Percentiles rank a stretch among this genome's conserved stretches.
Evolutionary conservation across 306 rosid genomes (phyloP).

Genomic region (Abrus precatorius): DNA sequence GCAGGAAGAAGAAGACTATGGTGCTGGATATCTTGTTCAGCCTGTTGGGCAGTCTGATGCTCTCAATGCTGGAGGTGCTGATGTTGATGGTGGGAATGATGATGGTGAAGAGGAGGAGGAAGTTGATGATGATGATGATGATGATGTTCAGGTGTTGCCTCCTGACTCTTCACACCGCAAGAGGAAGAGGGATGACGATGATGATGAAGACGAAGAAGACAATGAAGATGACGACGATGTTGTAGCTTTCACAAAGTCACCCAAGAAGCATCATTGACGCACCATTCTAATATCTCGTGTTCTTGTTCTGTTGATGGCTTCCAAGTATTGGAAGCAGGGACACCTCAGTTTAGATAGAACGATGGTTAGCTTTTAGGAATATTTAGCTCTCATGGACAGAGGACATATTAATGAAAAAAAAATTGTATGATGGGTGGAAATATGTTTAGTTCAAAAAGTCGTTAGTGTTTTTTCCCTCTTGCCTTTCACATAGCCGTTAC

Average conservation of each 20-base stretch:
- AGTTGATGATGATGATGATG: constrained; percentile 67
- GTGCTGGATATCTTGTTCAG: constrained; percentile 84
- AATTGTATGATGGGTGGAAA: constrained; percentile 65
- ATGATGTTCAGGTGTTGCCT: constrained; percentile 70
- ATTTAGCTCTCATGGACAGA: constrained; percentile 64
- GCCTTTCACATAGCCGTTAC: constrained; percentile 73
- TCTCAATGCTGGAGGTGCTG: constrained; percentile 61
- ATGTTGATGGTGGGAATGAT: constrained; percentile 63
- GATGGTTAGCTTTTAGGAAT: constrained; percentile 64
- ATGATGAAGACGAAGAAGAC: constrained; percentile 47
- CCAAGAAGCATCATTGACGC: constrained; percentile 74
- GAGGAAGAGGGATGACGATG: constrained; percentile 78
- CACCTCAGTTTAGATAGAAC: constrained; percentile 60
- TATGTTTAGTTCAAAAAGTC: constrained; percentile 72
- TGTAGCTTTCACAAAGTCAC: constrained; percentile 64
- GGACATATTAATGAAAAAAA: constrained; percentile 52
- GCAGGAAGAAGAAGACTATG: constrained; percentile 90
- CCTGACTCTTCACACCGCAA: constrained; percentile 68
- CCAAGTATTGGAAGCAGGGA: constrained; percentile 65
- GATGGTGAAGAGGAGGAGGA: constrained; percentile 68
- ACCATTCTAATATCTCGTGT: constrained; percentile 46
- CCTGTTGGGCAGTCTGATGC: constrained; percentile 76
- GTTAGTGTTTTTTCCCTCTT: constrained; percentile 62
- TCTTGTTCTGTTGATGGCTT: constrained; percentile 54
- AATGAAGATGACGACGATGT: constrained; percentile 59